These are phyloP conservation scores for Eucalyptus camaldulensis DNA, from an alignment of 345 rosid species.

Conservation along the genomic window DNA sequence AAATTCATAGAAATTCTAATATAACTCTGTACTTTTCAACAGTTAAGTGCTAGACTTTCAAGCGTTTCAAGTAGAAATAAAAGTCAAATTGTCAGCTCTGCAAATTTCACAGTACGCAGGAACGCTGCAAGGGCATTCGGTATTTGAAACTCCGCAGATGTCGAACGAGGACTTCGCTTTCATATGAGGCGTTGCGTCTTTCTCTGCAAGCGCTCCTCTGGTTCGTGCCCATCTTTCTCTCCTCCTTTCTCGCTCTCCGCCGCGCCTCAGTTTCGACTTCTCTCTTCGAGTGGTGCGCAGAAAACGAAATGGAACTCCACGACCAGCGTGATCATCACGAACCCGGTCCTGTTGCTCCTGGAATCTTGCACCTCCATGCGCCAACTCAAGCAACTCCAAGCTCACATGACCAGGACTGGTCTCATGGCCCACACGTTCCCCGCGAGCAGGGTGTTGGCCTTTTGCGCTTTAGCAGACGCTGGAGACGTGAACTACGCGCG, in stretches of 20 bases:
- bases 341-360: conserved; percentile 19
- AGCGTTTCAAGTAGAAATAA: background rate
- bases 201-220: background rate
- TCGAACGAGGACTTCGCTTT: background rate
- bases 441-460: conserved; percentile 23
- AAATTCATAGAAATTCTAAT: background rate
- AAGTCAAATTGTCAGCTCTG: background rate
- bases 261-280: background rate
- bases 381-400: conserved; percentile 26
- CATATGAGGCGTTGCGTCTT: background rate
- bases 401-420: conserved; percentile 20
- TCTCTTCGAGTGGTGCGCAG: background rate
- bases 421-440: conserved; percentile 30
- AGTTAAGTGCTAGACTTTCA: background rate
- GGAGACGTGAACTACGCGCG: conserved; percentile 17
- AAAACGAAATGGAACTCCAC: conserved; percentile 17
- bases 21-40: background rate
- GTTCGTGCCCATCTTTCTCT: background rate
- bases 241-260: background rate
- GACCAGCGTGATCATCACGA: conserved; percentile 9
- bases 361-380: conserved; percentile 22
- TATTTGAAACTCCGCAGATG: background rate
- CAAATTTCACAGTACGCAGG: background rate
- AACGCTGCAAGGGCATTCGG: background rate
- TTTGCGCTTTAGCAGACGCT: conserved; percentile 15